Base-by-base conservation (phyloP, 2,329 filamentous ascomycete genomes). In the Botrytis fabae region DNA sequence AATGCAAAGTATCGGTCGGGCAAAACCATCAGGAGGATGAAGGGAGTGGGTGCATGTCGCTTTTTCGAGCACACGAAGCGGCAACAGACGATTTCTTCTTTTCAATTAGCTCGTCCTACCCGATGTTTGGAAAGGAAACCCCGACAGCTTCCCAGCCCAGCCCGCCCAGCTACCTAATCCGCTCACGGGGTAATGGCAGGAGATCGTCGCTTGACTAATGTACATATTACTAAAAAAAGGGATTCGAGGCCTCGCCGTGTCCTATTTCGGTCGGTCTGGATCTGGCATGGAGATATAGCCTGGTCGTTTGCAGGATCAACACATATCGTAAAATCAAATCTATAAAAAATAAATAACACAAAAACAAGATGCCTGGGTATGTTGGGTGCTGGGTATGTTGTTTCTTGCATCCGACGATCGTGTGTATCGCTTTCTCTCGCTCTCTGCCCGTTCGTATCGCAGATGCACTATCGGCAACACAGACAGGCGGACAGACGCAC, bases 191-290 rank as follows among this genome's bases (percentile, higher is more conserved):
- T 12, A 42, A 38, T 25, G 38, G 59, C 5, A 25, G 40, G 7
- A 25, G 59, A 61, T 61, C 32, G 35, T 16, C 32, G 61, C 4
- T 44, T 42, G 12, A 44, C 44, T 63, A 28, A 63, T 63, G 12
- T 28, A 63, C 28, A n/a, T 2, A 10, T 63, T n/a, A 28, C 25
- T 20, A 28, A 5, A 14, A 12, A 38, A 63, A 44, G 61, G 60
- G 38, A 51, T 65, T 66, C 63, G 63, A 66, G 64, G 64, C 64
- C 64, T 66, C 32, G 38, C 16, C 51, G n/a, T n/a, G 28, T 46
- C 46, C 42, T 12, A 54, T 54, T 54, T 54, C 32, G 64, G 46
- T 54, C 64, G 46, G 35, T 66, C 64, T 66, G 46, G 64, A 66
- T 54, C n/a, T 25, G 14, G 20, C 20, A 35, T 20, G 14, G 28